These are phyloP conservation scores for Drosera capensis DNA, from an alignment of 148 eudicot species.

Conservation along the genomic window DNA sequence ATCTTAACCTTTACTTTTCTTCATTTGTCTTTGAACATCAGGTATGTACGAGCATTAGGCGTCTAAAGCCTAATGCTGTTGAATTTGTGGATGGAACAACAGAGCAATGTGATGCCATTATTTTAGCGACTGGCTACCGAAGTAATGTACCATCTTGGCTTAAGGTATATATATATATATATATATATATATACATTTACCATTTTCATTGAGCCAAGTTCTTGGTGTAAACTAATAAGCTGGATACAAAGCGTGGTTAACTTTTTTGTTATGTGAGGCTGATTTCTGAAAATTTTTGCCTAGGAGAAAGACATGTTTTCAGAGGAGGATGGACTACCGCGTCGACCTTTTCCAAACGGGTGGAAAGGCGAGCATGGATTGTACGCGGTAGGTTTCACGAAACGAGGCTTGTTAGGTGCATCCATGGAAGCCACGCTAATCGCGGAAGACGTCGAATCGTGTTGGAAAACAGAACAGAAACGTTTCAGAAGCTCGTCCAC, in stretches of 20 bases:
- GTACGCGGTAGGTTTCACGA: conserved; percentile 81
- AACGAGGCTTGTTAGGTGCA: conserved; percentile 76
- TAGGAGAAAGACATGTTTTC: conserved; percentile 66
- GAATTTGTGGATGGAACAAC: conserved; percentile 49
- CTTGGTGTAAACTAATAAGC: conserved; percentile 6
- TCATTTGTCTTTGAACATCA: no score
- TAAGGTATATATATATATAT: conserved; percentile 32
- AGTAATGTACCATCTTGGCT: conserved; percentile 86
- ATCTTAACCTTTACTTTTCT: no score
- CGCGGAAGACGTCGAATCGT: conserved; percentile 38
- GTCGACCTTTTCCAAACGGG: conserved; percentile 56
- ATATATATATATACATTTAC: background rate
- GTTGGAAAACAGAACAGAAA: conserved; percentile 28
- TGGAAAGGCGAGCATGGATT: conserved; percentile 73
- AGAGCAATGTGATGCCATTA: conserved; percentile 61
- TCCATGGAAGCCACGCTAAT: conserved; percentile 54
- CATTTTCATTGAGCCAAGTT: conserved; percentile 2
- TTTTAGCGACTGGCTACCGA: conserved; percentile 80
- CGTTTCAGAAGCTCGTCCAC: conserved; percentile 11
- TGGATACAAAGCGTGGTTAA: background rate
- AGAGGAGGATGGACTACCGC: conserved; percentile 55
- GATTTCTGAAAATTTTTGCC: background rate
- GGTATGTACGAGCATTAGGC: conserved; percentile 35
- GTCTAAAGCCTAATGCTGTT: conserved; percentile 27
- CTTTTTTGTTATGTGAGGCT: conserved; percentile 3